These are phyloP conservation scores for Exophiala calicioides DNA, from an alignment of 2,329 filamentous ascomycete species.

Conservation along the genomic window DNA sequence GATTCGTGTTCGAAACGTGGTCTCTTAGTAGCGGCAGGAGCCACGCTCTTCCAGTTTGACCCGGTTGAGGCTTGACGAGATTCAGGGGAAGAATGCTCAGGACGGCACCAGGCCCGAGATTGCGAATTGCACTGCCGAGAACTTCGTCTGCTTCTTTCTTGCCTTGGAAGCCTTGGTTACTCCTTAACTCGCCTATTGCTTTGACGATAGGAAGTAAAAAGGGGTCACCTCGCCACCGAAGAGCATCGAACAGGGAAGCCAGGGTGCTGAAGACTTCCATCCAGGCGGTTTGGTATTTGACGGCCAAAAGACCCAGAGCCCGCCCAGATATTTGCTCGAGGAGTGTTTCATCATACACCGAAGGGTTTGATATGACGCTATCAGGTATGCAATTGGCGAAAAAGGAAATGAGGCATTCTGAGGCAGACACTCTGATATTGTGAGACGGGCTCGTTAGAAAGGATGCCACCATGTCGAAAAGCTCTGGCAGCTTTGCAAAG, in stretches of 20 bases:
- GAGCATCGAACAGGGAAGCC: slow-evolving; percentile 79
- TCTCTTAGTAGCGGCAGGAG: slow-evolving; percentile 89
- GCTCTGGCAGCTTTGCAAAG: slow-evolving; percentile 81
- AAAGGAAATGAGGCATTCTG: slow-evolving; percentile 92
- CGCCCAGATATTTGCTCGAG: slow-evolving; percentile 74
- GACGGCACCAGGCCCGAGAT: slow-evolving; percentile 85
- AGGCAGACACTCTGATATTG: slow-evolving; percentile 91
- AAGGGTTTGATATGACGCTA: slow-evolving; percentile 80
- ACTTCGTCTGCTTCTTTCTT: slow-evolving; percentile 95
- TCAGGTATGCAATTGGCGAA: slow-evolving; percentile 85
- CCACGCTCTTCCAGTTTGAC: slow-evolving; percentile 87
- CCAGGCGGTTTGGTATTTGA: slow-evolving; percentile 94
- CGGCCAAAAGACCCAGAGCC: slow-evolving; percentile 73
- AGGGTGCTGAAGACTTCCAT: slow-evolving; percentile 90
- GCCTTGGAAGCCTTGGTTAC: slow-evolving; percentile 82
- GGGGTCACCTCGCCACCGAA: slow-evolving; percentile 82
- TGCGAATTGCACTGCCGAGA: slow-evolving; percentile 80
- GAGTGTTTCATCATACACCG: slow-evolving; percentile 87
- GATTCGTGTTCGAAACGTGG: slow-evolving; percentile 81
- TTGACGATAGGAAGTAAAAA: slow-evolving; percentile 74
- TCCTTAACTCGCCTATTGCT: slow-evolving; percentile 80
- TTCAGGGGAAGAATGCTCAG: slow-evolving; percentile 84
- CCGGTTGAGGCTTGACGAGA: slow-evolving; percentile 72
- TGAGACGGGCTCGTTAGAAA: slow-evolving; percentile 86
- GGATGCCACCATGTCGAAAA: slow-evolving; percentile 76